Evolutionary conservation across 2,329 filamentous ascomycete genomes (phyloP).

Genomic region (Aspergillus arachidicola): DNA sequence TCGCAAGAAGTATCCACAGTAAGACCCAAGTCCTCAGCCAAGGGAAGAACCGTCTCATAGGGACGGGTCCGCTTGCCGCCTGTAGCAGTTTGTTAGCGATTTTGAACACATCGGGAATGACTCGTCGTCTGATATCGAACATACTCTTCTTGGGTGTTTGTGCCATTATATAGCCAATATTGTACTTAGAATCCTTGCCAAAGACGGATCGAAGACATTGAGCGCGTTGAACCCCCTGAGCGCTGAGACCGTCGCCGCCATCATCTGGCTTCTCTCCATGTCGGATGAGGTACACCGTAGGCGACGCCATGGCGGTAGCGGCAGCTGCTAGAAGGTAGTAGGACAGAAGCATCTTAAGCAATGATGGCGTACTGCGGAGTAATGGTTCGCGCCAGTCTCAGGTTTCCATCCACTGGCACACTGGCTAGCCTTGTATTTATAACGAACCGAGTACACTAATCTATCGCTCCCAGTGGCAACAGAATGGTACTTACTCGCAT

Average conservation of each 20-base stretch:
- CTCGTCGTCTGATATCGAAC: constrained; percentile 8
- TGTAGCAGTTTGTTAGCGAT: constrained; percentile 22
- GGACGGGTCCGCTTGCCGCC: constrained; percentile 58
- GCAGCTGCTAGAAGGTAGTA: constrained; percentile 18
- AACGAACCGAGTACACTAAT: background rate
- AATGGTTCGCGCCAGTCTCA: background rate
- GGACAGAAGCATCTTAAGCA: constrained; percentile 2
- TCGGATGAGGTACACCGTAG: constrained; percentile 64
- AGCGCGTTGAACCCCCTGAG: constrained; percentile 57
- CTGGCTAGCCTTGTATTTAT: background rate
- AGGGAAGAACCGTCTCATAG: constrained; percentile 59
- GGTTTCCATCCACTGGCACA: background rate
- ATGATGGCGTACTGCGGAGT: background rate
- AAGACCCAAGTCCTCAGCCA: constrained; percentile 59
- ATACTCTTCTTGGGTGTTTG: constrained; percentile 52
- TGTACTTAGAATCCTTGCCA: constrained; percentile 53
- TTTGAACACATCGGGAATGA: background rate
- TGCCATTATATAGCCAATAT: constrained; percentile 63
- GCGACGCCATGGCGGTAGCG: constrained; percentile 27
- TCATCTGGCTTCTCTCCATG: constrained; percentile 64
- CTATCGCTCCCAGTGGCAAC: background rate
- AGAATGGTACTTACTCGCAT: background rate
- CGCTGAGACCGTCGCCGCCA: constrained; percentile 53
- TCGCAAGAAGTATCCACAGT: constrained; percentile 59
- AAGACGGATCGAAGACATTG: constrained; percentile 64